Evolutionary conservation across 345 rosid genomes (phyloP).

Genomic region (Bruguiera gymnorhiza): DNA sequence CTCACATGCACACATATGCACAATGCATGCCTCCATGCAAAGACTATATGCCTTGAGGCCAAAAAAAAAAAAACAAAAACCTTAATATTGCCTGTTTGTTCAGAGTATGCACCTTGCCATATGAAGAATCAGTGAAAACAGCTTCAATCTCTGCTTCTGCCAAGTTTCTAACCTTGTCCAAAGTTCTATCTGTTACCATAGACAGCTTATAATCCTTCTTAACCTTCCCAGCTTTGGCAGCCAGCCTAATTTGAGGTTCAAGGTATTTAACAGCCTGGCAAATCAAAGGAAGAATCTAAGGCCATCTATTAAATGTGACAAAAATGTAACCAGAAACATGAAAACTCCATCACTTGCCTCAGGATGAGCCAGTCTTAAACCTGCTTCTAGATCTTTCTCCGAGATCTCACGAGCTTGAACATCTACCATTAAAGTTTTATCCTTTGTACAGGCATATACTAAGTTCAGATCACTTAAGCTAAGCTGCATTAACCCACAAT

Average conservation of each 20-base stretch:
- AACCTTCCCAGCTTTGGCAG: slow-evolving; percentile 83
- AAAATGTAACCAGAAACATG: not conserved
- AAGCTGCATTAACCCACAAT: slow-evolving; percentile 55
- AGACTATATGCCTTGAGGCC: not conserved
- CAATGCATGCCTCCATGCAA: not conserved
- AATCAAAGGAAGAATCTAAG: slow-evolving; percentile 22
- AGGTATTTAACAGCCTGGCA: slow-evolving; percentile 81
- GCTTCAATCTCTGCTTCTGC: slow-evolving; percentile 72
- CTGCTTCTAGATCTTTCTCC: slow-evolving; percentile 86
- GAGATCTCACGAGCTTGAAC: slow-evolving; percentile 85
- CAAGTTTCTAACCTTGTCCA: slow-evolving; percentile 63
- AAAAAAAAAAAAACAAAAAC: not conserved
- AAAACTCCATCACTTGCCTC: slow-evolving; percentile 50
- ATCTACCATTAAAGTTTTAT: slow-evolving; percentile 93
- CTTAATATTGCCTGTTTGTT: slow-evolving; percentile 1
- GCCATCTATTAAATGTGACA: slow-evolving; percentile 1
- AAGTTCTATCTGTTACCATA: slow-evolving; percentile 58
- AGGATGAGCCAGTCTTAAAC: slow-evolving; percentile 86
- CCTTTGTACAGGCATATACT: slow-evolving; percentile 93
- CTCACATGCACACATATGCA: not conserved
- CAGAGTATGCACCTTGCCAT: slow-evolving; percentile 66
- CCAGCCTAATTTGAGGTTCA: slow-evolving; percentile 85
- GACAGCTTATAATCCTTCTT: slow-evolving; percentile 92
- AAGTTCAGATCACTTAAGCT: slow-evolving; percentile 83
- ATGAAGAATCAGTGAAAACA: slow-evolving; percentile 75